Conservation (phyloP, 257 asterid genomes). For the Capsicum pubescens region DNA sequence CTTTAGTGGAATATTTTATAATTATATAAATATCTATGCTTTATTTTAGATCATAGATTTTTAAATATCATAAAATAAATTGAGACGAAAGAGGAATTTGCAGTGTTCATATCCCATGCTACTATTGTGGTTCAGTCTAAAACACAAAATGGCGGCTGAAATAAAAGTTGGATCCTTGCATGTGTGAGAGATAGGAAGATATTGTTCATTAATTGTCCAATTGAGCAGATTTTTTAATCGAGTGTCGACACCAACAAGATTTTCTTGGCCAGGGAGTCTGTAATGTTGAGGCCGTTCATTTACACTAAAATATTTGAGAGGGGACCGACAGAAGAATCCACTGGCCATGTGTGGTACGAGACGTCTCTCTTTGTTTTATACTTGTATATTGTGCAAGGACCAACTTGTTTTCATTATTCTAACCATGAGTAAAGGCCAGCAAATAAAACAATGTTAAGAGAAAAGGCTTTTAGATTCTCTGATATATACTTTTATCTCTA, state of each 20-base stretch:
- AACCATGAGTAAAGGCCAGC: not conserved
- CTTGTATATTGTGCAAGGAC: not conserved
- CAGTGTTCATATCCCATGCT: not conserved
- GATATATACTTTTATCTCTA: not conserved
- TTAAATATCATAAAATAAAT: too few relatives aligned
- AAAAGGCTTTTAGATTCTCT: not conserved
- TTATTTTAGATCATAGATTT: too few relatives aligned
- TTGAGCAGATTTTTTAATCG: not conserved
- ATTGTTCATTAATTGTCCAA: not conserved
- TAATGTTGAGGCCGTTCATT: slow-evolving; percentile 25
- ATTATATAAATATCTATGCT: too few relatives aligned
- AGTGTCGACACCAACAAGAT: not conserved
- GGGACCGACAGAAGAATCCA: not conserved
- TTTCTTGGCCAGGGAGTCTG: not conserved
- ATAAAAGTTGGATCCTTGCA: not conserved
- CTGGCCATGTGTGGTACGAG: slow-evolving; percentile 15
- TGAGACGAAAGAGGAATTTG: too few relatives aligned
- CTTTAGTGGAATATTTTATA: too few relatives aligned
- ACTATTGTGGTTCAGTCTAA: not conserved
- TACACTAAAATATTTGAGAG: not conserved
- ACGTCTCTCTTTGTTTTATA: not conserved
- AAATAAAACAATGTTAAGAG: not conserved
- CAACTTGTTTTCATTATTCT: not conserved
- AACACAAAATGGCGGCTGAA: slow-evolving; percentile 17
- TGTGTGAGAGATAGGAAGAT: slow-evolving; percentile 8